A percentile compares a stretch with the other conserved stretches of the same genome.
Evolutionary conservation across 192 early-diverging fungal species (phyloP).

Genomic region (Paraglomus occultum): DNA sequence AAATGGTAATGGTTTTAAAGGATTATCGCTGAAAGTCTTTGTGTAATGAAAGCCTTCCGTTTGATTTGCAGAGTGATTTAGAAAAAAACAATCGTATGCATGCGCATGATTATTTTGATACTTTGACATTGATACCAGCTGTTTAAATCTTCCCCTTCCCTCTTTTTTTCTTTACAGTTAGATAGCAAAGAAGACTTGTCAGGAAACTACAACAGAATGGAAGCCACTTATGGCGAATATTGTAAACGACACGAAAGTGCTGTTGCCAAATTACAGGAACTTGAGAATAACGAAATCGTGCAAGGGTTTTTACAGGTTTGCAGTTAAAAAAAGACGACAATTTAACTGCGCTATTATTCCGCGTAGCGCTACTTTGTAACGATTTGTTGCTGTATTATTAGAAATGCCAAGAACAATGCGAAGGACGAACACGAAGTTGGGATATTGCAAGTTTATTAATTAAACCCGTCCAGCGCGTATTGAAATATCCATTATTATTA

Average conservation of each 20-base stretch:
- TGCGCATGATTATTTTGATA: not conserved
- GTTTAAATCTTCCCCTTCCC: not conserved
- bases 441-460: slow-evolving; percentile 88
- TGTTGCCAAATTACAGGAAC: slow-evolving; percentile 61
- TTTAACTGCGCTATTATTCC: not conserved
- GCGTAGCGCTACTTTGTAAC: slow-evolving; percentile 31
- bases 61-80: slow-evolving; percentile 1
- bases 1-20: slow-evolving; percentile 38
- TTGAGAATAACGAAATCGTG: slow-evolving; percentile 38
- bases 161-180: not conserved
- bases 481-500: slow-evolving; percentile 93
- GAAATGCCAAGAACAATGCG: slow-evolving; percentile 58
- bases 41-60: not conserved
- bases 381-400: slow-evolving; percentile 40
- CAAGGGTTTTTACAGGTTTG: slow-evolving; percentile 50
- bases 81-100: slow-evolving; percentile 8
- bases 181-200: not conserved
- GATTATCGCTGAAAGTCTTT: slow-evolving; percentile 20
- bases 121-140: not conserved
- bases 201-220: slow-evolving; percentile 45
- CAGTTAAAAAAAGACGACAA: slow-evolving; percentile 4
- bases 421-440: slow-evolving; percentile 83
- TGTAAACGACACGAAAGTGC: slow-evolving; percentile 75
- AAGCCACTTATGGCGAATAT: slow-evolving; percentile 66
- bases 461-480: slow-evolving; percentile 96